Evolutionary conservation across 495 filamentous ascomycete genomes (phyloP), one percentile per base, ranked within the genome.

Genomic region (Hypoxylon intermedium): DNA sequence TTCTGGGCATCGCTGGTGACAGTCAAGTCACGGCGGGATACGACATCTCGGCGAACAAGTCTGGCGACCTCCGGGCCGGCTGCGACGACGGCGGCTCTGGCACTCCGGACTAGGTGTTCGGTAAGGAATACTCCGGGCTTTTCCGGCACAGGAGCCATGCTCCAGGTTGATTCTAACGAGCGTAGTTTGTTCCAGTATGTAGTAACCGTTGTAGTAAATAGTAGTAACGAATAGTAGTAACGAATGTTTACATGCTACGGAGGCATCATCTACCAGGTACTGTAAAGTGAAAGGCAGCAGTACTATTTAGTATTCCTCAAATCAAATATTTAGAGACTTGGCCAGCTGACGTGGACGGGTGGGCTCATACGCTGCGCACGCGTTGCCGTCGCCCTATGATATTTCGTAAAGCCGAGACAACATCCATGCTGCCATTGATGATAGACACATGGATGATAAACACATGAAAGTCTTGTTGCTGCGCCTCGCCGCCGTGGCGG

Each of bases 1-100:
- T 82, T 83, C 69, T 92, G 89, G 9, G 89, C 89, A 68, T 85
- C 82, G 68, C 83, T 83, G 12, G 57, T 75, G 56, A 91, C 87
- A 15, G 76, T 79, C 7, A 92, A 75, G 65, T 79, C 79, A 56
- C 88, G 85, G 43, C 69, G 69, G 19, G 60, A 43, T 40, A 72
- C 43, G 43, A 24, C 53, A 59, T 68, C 45, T 34, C 56, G 66
- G 24, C 59, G 43, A 28, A 58, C 56, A 11, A 70, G 53, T 55
- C 52, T 60, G 3, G 63, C 68, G 12, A 69, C 60, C 24, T 73
- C 68, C 33, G 68, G 68, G 15, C 66, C 67, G 38, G 60, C 57
- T 45, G 58, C 58, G 20, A 67, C 52, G 1, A 59, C 56, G 46
- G 63, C 68, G 26, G 58, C 62, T 46, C 58, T 66, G n/a, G 54